Evolutionary conservation across 495 filamentous ascomycete genomes (phyloP).

Genomic region (Annulohypoxylon moriforme): DNA sequence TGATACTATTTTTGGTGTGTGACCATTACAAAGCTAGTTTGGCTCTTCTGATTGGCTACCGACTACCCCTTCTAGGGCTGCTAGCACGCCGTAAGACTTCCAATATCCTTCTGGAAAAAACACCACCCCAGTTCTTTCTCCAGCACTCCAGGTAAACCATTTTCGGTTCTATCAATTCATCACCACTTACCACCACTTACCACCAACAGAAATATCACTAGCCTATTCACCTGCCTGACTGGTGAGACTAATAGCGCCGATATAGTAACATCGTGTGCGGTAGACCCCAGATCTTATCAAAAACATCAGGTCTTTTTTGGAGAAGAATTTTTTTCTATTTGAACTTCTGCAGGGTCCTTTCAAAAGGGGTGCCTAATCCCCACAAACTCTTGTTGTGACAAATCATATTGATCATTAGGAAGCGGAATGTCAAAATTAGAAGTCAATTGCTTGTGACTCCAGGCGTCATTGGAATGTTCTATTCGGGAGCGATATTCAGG

Average conservation of each 20-base stretch:
- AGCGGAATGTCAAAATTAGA: constrained; percentile 11
- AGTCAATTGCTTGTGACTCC: constrained; percentile 10
- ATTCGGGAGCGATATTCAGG: constrained; percentile 3
- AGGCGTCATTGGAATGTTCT: constrained; percentile 11
- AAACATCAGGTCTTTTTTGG: neutral
- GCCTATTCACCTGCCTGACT: constrained; percentile 18
- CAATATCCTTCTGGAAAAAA: constrained; percentile 23
- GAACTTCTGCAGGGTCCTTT: constrained; percentile 16
- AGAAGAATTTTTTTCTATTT: neutral
- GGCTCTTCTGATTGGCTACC: constrained; percentile 37
- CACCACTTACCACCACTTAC: constrained; percentile 1
- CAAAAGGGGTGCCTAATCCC: constrained; percentile 11
- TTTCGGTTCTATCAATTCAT: constrained; percentile 18
- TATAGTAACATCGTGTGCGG: constrained; percentile 19
- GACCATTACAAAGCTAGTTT: constrained; percentile 33
- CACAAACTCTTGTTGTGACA: constrained; percentile 21
- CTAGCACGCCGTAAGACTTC: constrained; percentile 33
- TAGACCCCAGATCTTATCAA: constrained; percentile 18
- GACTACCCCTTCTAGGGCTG: constrained; percentile 28
- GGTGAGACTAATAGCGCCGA: constrained; percentile 17
- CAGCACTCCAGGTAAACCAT: neutral
- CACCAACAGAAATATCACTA: constrained; percentile 11
- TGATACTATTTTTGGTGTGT: constrained; percentile 36
- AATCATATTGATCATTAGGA: constrained; percentile 18
- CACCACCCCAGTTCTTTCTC: neutral